These are phyloP conservation scores for Colletotrichum lentis DNA, from an alignment of 2,329 filamentous ascomycete genomes.

Conservation along the genomic window DNA sequence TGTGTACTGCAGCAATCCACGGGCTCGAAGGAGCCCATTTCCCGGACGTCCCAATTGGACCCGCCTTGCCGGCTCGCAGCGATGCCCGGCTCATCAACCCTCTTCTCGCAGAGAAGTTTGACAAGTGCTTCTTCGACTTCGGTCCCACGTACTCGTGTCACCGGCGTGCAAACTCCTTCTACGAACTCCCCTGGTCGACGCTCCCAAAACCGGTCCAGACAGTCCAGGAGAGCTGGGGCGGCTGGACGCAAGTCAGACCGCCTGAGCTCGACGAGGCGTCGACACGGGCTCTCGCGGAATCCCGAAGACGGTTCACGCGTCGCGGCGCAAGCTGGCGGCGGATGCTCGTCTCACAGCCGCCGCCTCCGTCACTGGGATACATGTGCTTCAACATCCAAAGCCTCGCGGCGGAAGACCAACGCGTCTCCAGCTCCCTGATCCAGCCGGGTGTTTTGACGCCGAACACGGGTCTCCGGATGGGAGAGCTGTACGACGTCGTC, in stretches of 20 bases:
- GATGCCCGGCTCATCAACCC: constrained; percentile 22
- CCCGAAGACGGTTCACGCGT: constrained; percentile 23
- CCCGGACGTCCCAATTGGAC: not conserved
- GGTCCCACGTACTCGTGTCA: constrained; percentile 30
- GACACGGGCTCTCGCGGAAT: not conserved
- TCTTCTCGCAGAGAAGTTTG: constrained; percentile 30
- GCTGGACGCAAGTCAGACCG: constrained; percentile 13
- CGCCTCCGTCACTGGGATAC: constrained; percentile 25
- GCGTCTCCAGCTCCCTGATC: constrained; percentile 17
- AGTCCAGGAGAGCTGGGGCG: constrained; percentile 23
- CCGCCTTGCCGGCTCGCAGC: not conserved
- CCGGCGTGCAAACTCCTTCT: constrained; percentile 28
- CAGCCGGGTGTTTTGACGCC: not conserved
- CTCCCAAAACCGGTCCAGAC: constrained; percentile 2
- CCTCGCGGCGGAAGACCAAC: constrained; percentile 2
- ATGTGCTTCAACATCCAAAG: constrained; percentile 26
- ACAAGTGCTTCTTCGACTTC: constrained; percentile 37
- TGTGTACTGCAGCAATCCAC: not conserved
- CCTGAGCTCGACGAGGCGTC: not conserved
- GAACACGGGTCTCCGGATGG: constrained; percentile 37
- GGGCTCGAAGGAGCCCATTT: not conserved
- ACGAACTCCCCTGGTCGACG: constrained; percentile 27
- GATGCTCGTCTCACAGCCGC: constrained; percentile 41
- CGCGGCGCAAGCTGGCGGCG: constrained; percentile 40
- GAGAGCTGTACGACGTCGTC: constrained; percentile 38